A percentile compares a stretch with the other conserved stretches of the same genome.
These are phyloP conservation scores for Pestalotiopsis sp. DNA, from an alignment of 2,329 filamentous ascomycete genomes.

Conservation along the genomic window DNA sequence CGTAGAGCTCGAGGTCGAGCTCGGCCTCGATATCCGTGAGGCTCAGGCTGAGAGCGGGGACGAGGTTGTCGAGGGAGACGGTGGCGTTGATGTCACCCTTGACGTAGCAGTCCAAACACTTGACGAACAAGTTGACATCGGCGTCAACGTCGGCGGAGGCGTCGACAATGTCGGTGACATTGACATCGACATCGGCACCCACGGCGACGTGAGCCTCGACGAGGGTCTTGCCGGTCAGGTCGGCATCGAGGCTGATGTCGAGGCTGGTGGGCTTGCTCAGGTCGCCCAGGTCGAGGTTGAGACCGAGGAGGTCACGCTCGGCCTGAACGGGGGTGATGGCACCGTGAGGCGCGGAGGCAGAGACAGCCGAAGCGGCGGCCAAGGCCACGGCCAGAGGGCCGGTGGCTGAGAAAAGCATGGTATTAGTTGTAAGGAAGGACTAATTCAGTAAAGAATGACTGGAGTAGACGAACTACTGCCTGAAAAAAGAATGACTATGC, in stretches of 20 bases:
- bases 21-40: conserved; percentile 55
- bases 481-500: conserved; percentile 26
- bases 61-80: conserved; percentile 42
- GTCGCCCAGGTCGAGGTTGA: conserved; percentile 20
- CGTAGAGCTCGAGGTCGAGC: conserved; percentile 48
- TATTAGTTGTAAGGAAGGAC: conserved; percentile 19
- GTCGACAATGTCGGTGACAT: conserved; percentile 31
- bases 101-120: conserved; percentile 52
- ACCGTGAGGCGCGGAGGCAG: conserved; percentile 22
- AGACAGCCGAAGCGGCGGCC: conserved; percentile 28
- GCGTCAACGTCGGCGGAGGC: conserved; percentile 32
- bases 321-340: conserved; percentile 16
- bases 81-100: conserved; percentile 49
- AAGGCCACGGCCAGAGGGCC: conserved; percentile 33
- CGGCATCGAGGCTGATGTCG: conserved; percentile 24
- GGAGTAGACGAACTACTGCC: conserved; percentile 26
- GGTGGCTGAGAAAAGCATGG: conserved; percentile 32
- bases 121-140: conserved; percentile 33
- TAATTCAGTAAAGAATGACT: conserved; percentile 30
- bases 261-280: conserved; percentile 26
- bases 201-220: conserved; percentile 19
- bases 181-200: conserved; percentile 28
- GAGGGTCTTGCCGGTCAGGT: conserved; percentile 28
- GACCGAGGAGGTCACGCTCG: conserved; percentile 16
- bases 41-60: conserved; percentile 45